A percentile compares a stretch with the other conserved stretches of the same genome.
phyloP scores from a whole-genome alignment of 805 yeast species.

The Schizosaccharomyces lindneri region DNA sequence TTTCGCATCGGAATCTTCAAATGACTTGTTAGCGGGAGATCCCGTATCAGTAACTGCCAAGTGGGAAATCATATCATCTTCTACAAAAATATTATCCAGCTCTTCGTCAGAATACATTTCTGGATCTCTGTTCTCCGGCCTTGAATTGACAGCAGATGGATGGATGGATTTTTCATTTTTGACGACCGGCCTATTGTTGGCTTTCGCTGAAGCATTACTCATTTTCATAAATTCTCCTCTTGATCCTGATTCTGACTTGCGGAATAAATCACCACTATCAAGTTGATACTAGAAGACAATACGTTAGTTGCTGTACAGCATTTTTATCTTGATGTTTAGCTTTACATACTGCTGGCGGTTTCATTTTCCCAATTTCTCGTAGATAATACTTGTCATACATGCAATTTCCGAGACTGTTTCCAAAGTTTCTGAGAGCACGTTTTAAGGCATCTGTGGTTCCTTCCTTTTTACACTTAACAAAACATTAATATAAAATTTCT shows the following conservation, averaged over 20 bases:
- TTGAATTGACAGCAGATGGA: not conserved
- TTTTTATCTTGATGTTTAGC: no score
- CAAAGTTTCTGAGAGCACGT: slow-evolving; percentile 55
- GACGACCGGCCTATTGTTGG: not conserved
- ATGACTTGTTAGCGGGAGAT: not conserved
- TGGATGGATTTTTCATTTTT: not conserved
- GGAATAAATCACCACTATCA: not conserved
- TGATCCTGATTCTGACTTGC: not conserved
- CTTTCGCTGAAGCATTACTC: not conserved
- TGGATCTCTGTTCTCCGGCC: not conserved
- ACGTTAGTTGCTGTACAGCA: no score
- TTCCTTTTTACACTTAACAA: slow-evolving; percentile 36
- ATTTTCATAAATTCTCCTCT: not conserved
- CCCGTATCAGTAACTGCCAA: not conserved
- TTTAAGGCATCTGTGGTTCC: slow-evolving; percentile 70
- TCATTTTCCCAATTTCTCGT: slow-evolving; percentile 1
- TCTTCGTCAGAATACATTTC: slow-evolving; percentile 1
- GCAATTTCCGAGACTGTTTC: slow-evolving; percentile 39
- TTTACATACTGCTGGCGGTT: not conserved
- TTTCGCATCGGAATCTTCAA: not conserved
- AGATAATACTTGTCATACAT: slow-evolving; percentile 12
- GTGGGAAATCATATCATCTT: not conserved
- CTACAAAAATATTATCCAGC: not conserved
- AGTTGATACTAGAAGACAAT: not conserved
- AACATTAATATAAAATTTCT: not conserved